A percentile compares a stretch with the other conserved stretches of the same genome.
These are phyloP conservation scores for Parietaria judaica DNA, from an alignment of 306 rosid genomes.

Conservation along the genomic window DNA sequence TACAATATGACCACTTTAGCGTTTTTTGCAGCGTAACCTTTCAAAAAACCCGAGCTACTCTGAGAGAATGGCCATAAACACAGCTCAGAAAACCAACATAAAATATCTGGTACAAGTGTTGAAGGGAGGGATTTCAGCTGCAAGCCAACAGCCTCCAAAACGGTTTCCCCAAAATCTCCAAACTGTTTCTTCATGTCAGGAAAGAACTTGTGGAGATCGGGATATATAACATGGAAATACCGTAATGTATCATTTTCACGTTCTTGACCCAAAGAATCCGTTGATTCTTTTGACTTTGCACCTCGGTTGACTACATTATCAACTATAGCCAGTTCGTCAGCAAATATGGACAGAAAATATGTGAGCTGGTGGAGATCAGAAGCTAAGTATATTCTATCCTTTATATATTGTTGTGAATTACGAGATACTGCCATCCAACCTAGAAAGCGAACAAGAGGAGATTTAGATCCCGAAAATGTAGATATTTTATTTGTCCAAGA, in stretches of 20 bases:
- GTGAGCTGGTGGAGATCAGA: conserved; percentile 72
- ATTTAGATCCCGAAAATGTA: conserved; percentile 47
- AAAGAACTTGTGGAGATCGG: conserved; percentile 69
- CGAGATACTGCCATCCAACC: conserved; percentile 99
- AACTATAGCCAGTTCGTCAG: conserved; percentile 78
- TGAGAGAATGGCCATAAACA: conserved; percentile 69
- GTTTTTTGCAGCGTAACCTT: conserved; percentile 79
- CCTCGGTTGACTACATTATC: conserved; percentile 52
- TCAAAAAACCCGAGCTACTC: conserved; percentile 31
- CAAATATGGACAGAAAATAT: conserved; percentile 53
- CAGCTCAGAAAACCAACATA: conserved; percentile 86
- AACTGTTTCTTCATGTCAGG: conserved; percentile 75
- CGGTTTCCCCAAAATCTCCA: conserved; percentile 66
- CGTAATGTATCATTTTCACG: conserved; percentile 44
- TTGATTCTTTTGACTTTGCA: conserved; percentile 35
- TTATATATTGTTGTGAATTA: conserved; percentile 65
- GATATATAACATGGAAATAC: conserved; percentile 65
- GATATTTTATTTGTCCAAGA: conserved; percentile 77
- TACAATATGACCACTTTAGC: conserved; percentile 76
- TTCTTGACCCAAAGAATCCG: conserved; percentile 24
- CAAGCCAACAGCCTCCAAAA: conserved; percentile 88
- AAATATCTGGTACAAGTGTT: conserved; percentile 62
- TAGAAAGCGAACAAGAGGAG: conserved; percentile 80
- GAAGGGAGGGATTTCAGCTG: conserved; percentile 78
- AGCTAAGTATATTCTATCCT: conserved; percentile 67